Percentiles rank a stretch among this genome's conserved stretches.
Conservation (phyloP, 805 yeast species). For the Zygosaccharomyces pseudorouxii region DNA sequence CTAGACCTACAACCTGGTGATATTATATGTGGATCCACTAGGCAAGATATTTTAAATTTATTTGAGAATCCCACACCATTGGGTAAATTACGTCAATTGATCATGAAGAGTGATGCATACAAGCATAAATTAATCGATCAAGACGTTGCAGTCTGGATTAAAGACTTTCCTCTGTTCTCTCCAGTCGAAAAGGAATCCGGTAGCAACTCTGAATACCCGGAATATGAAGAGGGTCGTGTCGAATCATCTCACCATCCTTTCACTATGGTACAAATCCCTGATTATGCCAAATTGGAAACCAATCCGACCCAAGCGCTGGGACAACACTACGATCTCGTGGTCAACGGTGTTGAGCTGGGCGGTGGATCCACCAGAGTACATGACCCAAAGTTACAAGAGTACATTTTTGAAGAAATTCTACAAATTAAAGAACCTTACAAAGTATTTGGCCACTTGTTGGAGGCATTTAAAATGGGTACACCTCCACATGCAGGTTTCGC, state of each 20-base stretch:
- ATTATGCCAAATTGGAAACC: conserved; percentile 48
- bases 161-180: conserved; percentile 87
- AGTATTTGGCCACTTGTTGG: conserved; percentile 80
- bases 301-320: conserved; percentile 69
- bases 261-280: conserved; percentile 80
- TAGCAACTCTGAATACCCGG: conserved; percentile 47
- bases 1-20: conserved; percentile 60
- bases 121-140: conserved; percentile 23
- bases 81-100: conserved; percentile 77
- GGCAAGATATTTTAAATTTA: conserved; percentile 48
- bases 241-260: conserved; percentile 95
- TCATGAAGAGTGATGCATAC: conserved; percentile 49
- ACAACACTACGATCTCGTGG: conserved; percentile 88
- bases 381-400: conserved; percentile 72
- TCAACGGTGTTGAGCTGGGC: conserved; percentile 93
- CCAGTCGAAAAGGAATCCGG: conserved; percentile 49
- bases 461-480: conserved; percentile 83
- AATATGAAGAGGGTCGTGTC: conserved; percentile 44
- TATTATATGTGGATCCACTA: conserved; percentile 70
- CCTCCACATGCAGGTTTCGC: conserved; percentile 99
- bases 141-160: conserved; percentile 73
- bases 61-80: conserved; percentile 96
- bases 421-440: conserved; percentile 52
- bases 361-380: conserved; percentile 97
- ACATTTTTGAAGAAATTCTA: conserved; percentile 61